phyloP scores from a whole-genome alignment of 306 rosid genomes.

The Lithocarpus polystachyus region DNA sequence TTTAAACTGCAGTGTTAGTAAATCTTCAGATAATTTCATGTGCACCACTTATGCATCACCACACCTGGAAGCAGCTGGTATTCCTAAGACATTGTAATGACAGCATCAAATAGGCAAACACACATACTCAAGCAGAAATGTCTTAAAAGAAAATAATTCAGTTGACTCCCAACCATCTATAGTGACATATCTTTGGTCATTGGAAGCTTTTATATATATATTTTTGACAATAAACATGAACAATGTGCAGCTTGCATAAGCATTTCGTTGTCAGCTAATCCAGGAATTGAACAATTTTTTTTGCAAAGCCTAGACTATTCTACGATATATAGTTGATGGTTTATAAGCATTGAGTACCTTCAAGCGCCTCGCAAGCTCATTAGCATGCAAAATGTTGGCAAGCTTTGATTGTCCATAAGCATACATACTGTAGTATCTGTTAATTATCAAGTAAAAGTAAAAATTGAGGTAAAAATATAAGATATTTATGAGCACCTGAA shows the following conservation, averaged over 20 bases:
- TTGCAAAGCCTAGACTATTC: background rate
- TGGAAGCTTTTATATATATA: background rate
- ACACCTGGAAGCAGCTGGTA: background rate
- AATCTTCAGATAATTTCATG: too few species aligned
- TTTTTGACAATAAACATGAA: background rate
- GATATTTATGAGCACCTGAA: conserved; percentile 8
- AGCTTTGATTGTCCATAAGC: conserved; percentile 90
- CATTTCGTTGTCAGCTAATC: background rate
- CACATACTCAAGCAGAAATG: background rate
- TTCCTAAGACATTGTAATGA: background rate
- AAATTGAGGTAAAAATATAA: background rate
- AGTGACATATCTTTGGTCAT: background rate
- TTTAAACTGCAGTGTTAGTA: too few species aligned
- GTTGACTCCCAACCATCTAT: background rate
- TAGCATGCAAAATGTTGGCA: conserved; percentile 72
- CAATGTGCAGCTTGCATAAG: background rate
- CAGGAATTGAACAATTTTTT: background rate
- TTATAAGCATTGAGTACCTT: conserved; percentile 45
- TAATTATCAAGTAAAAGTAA: conserved; percentile 5
- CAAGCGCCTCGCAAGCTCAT: conserved; percentile 73
- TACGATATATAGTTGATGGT: background rate
- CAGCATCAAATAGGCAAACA: background rate
- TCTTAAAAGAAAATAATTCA: background rate
- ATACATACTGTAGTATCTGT: conserved; percentile 45
- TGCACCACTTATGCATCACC: background rate